phyloP scores from a whole-genome alignment of 169 alveolate genomes.

The Plasmodium relictum region DNA sequence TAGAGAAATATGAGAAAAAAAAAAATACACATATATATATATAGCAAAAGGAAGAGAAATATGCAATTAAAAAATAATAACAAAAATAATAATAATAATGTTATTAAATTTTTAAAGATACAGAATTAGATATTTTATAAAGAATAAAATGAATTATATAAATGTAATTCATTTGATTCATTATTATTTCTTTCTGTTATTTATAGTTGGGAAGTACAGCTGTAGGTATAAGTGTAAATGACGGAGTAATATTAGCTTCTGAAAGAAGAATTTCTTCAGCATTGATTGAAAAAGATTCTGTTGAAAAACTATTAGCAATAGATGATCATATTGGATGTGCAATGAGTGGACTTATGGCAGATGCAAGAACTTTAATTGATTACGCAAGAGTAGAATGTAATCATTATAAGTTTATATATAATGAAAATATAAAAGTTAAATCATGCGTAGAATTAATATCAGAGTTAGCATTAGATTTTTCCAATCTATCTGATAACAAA shows the following conservation, averaged over 20 bases:
- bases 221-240: conserved; percentile 96
- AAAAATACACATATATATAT: not conserved
- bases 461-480: conserved; percentile 97
- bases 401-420: conserved; percentile 96
- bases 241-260: conserved; percentile 97
- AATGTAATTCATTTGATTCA: not conserved
- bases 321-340: conserved; percentile 98
- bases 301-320: conserved; percentile 96
- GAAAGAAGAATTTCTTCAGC: conserved; percentile 94
- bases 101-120: no score
- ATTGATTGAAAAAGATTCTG: conserved; percentile 92
- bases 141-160: not conserved
- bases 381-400: conserved; percentile 98
- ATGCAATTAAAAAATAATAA: no score
- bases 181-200: not conserved
- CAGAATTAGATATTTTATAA: no score
- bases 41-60: no score
- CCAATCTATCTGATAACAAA: conserved; percentile 88
- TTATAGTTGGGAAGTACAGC: conserved; percentile 97
- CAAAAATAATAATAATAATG: not conserved
- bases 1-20: not conserved
- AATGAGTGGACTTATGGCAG: conserved; percentile 98
- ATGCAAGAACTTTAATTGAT: conserved; percentile 98
- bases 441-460: conserved; percentile 94
- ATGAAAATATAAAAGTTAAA: conserved; percentile 94